Evolutionary conservation across 805 yeast species (phyloP).

Genomic region (Candida schatavii): DNA sequence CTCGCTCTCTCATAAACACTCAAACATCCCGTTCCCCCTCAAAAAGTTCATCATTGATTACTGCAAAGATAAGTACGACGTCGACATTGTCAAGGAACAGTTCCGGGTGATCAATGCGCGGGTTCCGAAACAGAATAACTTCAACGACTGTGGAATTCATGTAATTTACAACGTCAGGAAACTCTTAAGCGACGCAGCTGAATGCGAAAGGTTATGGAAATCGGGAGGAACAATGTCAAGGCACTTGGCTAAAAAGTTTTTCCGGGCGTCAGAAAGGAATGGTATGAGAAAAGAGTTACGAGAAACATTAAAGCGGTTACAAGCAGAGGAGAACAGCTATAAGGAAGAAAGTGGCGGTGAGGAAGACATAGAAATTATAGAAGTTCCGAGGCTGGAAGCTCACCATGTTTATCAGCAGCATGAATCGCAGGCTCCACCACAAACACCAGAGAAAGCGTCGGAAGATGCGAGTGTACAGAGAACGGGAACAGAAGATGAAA

Average conservation of each 20-base stretch:
- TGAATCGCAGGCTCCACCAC: not conserved
- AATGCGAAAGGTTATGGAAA: conserved; percentile 52
- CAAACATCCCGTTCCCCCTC: conserved; percentile 49
- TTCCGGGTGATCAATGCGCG: conserved; percentile 48
- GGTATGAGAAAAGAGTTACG: conserved; percentile 26
- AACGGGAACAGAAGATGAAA: not conserved
- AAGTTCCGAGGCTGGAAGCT: conserved; percentile 3
- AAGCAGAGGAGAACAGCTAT: conserved; percentile 5
- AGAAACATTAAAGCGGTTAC: conserved; percentile 20
- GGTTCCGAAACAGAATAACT: conserved; percentile 83
- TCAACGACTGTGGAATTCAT: conserved; percentile 94
- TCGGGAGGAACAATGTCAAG: conserved; percentile 4
- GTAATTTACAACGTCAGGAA: conserved; percentile 70
- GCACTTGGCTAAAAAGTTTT: conserved; percentile 14
- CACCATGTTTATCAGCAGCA: no score
- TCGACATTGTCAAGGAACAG: conserved; percentile 43
- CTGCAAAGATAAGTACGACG: conserved; percentile 59
- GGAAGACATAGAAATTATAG: conserved; percentile 19
- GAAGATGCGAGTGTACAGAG: not conserved
- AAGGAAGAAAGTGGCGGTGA: conserved; percentile 6
- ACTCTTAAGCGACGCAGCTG: conserved; percentile 49
- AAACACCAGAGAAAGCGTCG: not conserved
- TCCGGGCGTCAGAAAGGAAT: conserved; percentile 27
- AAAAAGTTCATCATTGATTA: conserved; percentile 61
- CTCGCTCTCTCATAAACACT: conserved; percentile 64